These are phyloP conservation scores for Pyrenochaeta sp. DNA, from an alignment of 2,329 filamentous ascomycete genomes.

Conservation along the genomic window DNA sequence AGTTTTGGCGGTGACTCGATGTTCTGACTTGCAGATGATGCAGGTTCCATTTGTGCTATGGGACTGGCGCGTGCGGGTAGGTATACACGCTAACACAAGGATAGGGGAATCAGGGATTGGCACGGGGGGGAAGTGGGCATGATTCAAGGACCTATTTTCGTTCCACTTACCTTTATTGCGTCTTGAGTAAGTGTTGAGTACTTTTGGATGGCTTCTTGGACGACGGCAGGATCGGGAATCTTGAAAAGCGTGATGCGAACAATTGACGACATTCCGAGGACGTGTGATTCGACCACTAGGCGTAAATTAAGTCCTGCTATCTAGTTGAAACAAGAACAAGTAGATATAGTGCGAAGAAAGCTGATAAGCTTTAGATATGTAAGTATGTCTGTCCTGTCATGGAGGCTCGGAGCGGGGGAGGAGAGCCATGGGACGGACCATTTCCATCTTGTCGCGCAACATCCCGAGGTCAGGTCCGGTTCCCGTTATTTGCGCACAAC, in stretches of 20 bases:
- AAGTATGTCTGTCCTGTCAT: conserved; percentile 8
- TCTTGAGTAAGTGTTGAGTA: conserved; percentile 45
- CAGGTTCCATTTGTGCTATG: conserved; percentile 14
- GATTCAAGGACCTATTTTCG: conserved; percentile 14
- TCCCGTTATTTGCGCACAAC: conserved; percentile 25
- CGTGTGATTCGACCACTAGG: neutral
- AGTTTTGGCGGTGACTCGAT: conserved; percentile 24
- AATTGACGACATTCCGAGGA: conserved; percentile 41
- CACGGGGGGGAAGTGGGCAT: neutral
- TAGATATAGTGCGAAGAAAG: neutral
- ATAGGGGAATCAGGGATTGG: neutral
- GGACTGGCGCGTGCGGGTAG: conserved; percentile 17
- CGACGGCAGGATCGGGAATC: conserved; percentile 36
- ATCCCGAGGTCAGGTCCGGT: conserved; percentile 19
- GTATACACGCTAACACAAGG: conserved; percentile 11
- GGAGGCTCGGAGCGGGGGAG: conserved; percentile 25
- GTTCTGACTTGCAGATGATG: conserved; percentile 24
- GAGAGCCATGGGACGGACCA: conserved; percentile 40
- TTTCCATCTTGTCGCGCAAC: too few species aligned
- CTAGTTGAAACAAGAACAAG: neutral
- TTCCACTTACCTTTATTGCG: conserved; percentile 41
- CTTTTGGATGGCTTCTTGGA: conserved; percentile 41
- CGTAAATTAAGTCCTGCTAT: neutral
- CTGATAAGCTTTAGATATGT: too few species aligned
- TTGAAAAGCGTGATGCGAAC: conserved; percentile 50